These are phyloP conservation scores for Skeletonema costatum DNA, from an alignment of 108 stramenopile species.

Conservation along the genomic window DNA sequence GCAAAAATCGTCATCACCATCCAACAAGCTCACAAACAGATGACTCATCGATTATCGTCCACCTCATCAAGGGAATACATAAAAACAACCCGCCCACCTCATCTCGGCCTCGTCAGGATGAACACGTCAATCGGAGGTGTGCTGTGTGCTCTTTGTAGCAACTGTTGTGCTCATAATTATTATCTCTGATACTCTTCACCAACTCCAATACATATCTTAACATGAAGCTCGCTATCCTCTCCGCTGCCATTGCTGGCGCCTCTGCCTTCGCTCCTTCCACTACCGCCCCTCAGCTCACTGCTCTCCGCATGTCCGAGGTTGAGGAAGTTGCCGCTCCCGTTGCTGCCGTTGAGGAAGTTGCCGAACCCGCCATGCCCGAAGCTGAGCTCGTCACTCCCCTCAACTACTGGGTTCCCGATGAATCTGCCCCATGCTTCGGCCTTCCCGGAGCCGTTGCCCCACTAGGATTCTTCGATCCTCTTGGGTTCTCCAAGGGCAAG, in stretches of 20 bases:
- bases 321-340: constrained; percentile 10
- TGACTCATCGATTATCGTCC: no score
- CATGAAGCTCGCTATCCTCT: constrained; percentile 52
- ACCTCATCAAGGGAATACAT: no score
- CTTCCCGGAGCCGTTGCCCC: constrained; percentile 67
- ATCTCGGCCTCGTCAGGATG: no score
- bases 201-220: neutral
- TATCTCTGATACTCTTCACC: no score
- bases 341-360: constrained; percentile 9
- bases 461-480: constrained; percentile 71
- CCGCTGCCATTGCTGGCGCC: constrained; percentile 45
- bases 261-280: constrained; percentile 54
- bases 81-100: no score
- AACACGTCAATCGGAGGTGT: no score
- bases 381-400: constrained; percentile 19
- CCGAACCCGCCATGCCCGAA: neutral
- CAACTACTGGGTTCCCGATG: constrained; percentile 71
- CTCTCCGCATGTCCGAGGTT: constrained; percentile 18
- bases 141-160: no score
- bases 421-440: constrained; percentile 25
- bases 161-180: no score
- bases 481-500: constrained; percentile 57
- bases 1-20: no score
- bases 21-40: no score
- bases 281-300: constrained; percentile 9